Conservation (phyloP, 202 grass and related monocot genomes). For the Schoenoplectus triqueter region DNA sequence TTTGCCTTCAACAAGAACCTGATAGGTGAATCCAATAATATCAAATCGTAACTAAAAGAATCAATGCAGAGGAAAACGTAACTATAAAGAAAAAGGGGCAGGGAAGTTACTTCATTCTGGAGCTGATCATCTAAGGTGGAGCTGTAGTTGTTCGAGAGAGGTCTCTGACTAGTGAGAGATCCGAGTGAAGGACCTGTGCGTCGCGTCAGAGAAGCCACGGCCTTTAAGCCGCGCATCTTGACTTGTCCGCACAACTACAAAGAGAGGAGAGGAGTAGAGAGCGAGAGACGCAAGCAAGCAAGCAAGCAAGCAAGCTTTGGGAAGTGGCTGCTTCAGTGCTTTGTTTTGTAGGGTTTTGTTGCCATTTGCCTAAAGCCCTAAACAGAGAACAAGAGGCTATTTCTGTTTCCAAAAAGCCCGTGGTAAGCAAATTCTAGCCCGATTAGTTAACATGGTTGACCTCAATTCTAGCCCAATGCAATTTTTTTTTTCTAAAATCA, state of each 20-base stretch:
- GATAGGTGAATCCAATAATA: constrained; percentile 1
- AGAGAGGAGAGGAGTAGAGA: neutral
- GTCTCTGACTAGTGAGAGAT: neutral
- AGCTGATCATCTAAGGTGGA: constrained; percentile 5
- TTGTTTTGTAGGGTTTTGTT: constrained; percentile 34
- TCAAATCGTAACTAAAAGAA: neutral
- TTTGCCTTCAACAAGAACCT: constrained; percentile 89
- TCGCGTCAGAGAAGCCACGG: constrained; percentile 17
- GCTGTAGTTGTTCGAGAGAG: constrained; percentile 12
- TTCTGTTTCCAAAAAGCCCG: too few species aligned
- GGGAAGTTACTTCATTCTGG: constrained; percentile 23
- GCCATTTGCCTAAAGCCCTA: too few species aligned
- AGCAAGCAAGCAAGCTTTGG: neutral
- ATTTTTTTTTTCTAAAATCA: neutral
- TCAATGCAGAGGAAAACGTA: neutral
- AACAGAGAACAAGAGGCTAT: neutral
- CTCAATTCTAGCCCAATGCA: neutral
- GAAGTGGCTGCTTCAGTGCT: neutral
- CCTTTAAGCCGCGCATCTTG: constrained; percentile 33
- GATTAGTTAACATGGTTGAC: neutral
- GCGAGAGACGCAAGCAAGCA: neutral
- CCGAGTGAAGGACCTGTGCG: constrained; percentile 22
- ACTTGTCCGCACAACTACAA: neutral
- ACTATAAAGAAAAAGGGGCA: neutral
- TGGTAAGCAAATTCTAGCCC: neutral